These are phyloP conservation scores for Myxozyma geophila DNA, from an alignment of 805 yeast genomes.

Conservation along the genomic window DNA sequence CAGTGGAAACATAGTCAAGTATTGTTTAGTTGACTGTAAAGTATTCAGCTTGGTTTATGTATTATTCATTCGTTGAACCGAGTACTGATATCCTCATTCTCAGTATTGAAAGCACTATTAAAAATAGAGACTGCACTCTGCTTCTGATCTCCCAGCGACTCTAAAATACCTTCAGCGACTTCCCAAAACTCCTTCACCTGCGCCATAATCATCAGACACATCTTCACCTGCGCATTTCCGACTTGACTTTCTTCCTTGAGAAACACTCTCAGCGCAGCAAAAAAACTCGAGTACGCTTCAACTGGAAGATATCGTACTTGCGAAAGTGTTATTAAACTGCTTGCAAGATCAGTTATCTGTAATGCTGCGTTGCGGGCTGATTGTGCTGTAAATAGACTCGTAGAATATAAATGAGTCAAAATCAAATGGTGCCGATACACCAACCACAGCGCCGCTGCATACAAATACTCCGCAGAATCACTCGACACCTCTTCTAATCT, in stretches of 20 bases:
- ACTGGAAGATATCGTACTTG: slow-evolving; percentile 17
- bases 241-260: slow-evolving; percentile 2
- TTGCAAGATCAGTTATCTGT: slow-evolving; percentile 22
- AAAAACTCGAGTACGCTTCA: slow-evolving; percentile 25
- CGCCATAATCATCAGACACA: slow-evolving; percentile 28
- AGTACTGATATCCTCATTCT: too few relatives aligned
- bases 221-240: slow-evolving; percentile 11
- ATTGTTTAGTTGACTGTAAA: too few relatives aligned
- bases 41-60: too few relatives aligned
- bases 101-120: too few relatives aligned
- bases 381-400: slow-evolving; percentile 5
- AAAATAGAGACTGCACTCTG: not conserved
- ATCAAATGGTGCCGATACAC: slow-evolving; percentile 29
- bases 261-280: slow-evolving; percentile 30
- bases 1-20: too few relatives aligned
- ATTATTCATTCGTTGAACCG: too few relatives aligned
- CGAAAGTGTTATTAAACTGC: slow-evolving; percentile 16
- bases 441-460: slow-evolving; percentile 19
- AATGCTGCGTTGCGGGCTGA: slow-evolving; percentile 18
- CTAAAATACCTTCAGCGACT: slow-evolving; percentile 32
- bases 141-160: slow-evolving; percentile 16
- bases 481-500: not conserved
- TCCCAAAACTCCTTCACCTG: slow-evolving; percentile 34
- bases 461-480: not conserved
- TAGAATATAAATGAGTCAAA: slow-evolving; percentile 22